Conservation (phyloP, 2,329 filamentous ascomycete genomes). For the Colletotrichum falcatum region DNA sequence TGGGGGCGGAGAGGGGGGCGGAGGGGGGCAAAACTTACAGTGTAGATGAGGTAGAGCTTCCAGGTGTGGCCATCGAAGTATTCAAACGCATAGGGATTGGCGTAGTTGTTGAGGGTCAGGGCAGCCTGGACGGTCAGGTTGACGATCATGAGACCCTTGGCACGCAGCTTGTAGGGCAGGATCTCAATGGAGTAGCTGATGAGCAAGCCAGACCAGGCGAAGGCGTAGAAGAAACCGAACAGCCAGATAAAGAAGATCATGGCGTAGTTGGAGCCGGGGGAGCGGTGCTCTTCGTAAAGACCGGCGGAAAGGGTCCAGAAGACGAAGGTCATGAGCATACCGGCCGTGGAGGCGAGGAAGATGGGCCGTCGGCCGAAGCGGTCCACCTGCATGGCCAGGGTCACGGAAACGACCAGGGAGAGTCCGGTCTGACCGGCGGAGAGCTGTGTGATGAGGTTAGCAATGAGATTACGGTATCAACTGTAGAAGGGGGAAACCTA, state of each 20-base stretch:
- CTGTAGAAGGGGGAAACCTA: not conserved
- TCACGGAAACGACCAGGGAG: slow-evolving; percentile 63
- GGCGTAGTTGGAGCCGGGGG: slow-evolving; percentile 53
- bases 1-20: fast-evolving
- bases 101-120: slow-evolving; percentile 65
- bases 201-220: slow-evolving; percentile 69
- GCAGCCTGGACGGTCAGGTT: slow-evolving; percentile 67
- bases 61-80: slow-evolving; percentile 59
- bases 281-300: slow-evolving; percentile 56
- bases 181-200: slow-evolving; percentile 66
- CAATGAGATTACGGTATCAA: not conserved
- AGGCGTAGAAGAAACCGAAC: slow-evolving; percentile 60
- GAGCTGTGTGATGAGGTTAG: slow-evolving; percentile 15
- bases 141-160: slow-evolving; percentile 68
- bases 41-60: slow-evolving; percentile 69
- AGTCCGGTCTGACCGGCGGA: slow-evolving; percentile 63
- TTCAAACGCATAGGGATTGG: slow-evolving; percentile 66
- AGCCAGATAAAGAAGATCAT: slow-evolving; percentile 59
- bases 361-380: slow-evolving; percentile 66
- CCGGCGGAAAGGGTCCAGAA: slow-evolving; percentile 63
- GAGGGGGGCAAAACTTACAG: slow-evolving; percentile 51
- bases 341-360: slow-evolving; percentile 60
- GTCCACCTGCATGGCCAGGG: slow-evolving; percentile 66
- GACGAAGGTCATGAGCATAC: slow-evolving; percentile 62
- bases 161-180: slow-evolving; percentile 61